Evolutionary conservation across 2,329 filamentous ascomycete genomes (phyloP), one percentile per base, ranked within the genome.

Genomic region (Colletotrichum tropicicola): DNA sequence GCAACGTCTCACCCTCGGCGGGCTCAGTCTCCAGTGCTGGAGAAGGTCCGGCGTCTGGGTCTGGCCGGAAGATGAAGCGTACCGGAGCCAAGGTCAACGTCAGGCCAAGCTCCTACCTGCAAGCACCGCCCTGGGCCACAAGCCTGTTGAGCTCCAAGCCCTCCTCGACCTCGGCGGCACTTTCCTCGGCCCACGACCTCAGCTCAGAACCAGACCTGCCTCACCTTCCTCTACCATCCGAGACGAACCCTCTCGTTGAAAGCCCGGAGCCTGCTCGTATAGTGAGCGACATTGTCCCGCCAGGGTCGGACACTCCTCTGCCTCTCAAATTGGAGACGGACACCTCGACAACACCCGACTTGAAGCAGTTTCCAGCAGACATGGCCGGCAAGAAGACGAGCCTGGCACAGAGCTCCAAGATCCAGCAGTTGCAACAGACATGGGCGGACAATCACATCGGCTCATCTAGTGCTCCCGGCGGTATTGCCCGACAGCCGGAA

Each of bases 401-500:
- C 10, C 41, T 64, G 5, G 30, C 55, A 9, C 44, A 19, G 37
- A 58, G 37, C 25, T n/a, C 71, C 27, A 71, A 64, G 25, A 76
- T 79, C 5, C 19, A 70, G 49, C 71, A 69, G 4, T 60, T 73
- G 17, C 76, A 78, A 58, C 66, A 65, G 30, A 57, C 71, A 13
- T 79, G 77, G 77, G 72, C 74, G 57, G 51, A 62, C 21, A 66
- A 52, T n/a, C 52, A 19, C 3, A 30, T 35, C 39, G 5, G 19
- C 37, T 53, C 45, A 10, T 10, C 44, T 30, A 25, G 10, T 8
- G 6, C n/a, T n/a, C n/a, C n/a, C n/a, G n/a, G n/a, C n/a, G n/a
- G n/a, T n/a, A n/a, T n/a, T n/a, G n/a, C n/a, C n/a, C n/a, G n/a
- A n/a, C n/a, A n/a, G n/a, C n/a, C n/a, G n/a, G n/a, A n/a, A n/a